phyloP scores from a whole-genome alignment of 2,329 filamentous ascomycete species.

The Teratosphaeria viscida region DNA sequence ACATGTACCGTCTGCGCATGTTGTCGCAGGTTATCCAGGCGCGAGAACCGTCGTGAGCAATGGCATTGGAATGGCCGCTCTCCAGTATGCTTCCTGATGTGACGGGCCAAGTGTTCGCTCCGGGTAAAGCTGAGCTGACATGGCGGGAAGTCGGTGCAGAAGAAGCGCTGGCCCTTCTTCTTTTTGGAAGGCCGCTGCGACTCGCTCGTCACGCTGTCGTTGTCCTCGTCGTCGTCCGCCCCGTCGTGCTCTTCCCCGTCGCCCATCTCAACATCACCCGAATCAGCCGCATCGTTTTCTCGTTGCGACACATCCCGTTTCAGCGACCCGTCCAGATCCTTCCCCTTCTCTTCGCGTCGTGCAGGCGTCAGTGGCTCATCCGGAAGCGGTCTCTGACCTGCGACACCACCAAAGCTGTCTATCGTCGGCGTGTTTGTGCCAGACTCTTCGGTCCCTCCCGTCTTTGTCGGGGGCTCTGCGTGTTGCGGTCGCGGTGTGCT shows the following conservation, averaged over 20 bases:
- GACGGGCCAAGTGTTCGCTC: conserved; percentile 87
- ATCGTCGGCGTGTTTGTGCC: conserved; percentile 54
- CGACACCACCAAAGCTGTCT: conserved; percentile 38
- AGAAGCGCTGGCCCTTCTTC: conserved; percentile 95
- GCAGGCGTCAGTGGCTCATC: conserved; percentile 15
- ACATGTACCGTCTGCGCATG: conserved; percentile 97
- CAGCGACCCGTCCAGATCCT: conserved; percentile 26
- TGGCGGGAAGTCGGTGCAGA: conserved; percentile 88
- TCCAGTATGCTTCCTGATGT: conserved; percentile 97
- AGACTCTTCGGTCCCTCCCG: conserved; percentile 27
- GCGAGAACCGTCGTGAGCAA: conserved; percentile 83
- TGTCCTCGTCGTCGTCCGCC: conserved; percentile 47
- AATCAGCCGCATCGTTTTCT: conserved; percentile 30
- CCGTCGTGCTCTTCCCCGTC: conserved; percentile 68
- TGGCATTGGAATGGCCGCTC: conserved; percentile 96
- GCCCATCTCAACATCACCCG: conserved; percentile 56
- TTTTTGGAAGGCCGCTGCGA: conserved; percentile 76
- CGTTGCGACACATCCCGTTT: conserved; percentile 50
- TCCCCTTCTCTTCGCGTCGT: conserved; percentile 5
- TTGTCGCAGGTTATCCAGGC: conserved; percentile 87
- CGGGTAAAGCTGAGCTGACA: conserved; percentile 91
- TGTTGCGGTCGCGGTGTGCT: conserved; percentile 41
- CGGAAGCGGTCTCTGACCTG: conserved; percentile 37
- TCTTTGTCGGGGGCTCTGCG: conserved; percentile 28
- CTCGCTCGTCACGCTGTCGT: conserved; percentile 39